Conservation (phyloP, 441 rosid species). For the Populus hybrid region DNA sequence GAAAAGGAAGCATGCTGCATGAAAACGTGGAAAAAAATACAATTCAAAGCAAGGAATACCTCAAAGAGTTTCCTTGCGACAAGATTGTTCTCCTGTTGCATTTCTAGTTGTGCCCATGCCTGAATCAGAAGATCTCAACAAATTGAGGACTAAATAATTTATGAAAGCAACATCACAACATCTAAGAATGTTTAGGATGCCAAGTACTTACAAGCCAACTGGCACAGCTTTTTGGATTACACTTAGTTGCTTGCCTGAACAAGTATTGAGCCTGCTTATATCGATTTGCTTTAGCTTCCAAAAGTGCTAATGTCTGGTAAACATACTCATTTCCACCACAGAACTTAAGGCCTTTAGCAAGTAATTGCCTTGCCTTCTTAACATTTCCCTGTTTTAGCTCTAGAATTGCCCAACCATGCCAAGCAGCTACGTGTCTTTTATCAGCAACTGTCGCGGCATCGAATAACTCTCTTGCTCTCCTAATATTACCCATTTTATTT, state of each 20-base stretch:
- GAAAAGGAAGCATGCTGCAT: background rate
- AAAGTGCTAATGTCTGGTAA: constrained; percentile 79
- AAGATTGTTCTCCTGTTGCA: constrained; percentile 68
- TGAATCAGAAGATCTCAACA: constrained; percentile 25
- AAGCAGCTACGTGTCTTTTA: constrained; percentile 82
- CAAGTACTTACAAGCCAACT: constrained; percentile 92
- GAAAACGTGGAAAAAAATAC: background rate
- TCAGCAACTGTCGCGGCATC: constrained; percentile 98
- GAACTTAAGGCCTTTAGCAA: constrained; percentile 77
- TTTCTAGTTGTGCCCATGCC: constrained; percentile 98
- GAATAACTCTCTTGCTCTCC: constrained; percentile 85
- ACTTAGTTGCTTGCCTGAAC: constrained; percentile 82
- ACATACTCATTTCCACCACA: constrained; percentile 89
- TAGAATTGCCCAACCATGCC: constrained; percentile 99
- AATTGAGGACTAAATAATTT: constrained; percentile 17
- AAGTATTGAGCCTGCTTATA: constrained; percentile 72
- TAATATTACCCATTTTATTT: constrained; percentile 69
- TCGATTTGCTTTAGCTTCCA: constrained; percentile 80
- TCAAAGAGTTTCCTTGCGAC: constrained; percentile 79
- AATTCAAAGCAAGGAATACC: constrained; percentile 39
- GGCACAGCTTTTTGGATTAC: constrained; percentile 87
- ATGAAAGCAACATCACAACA: background rate
- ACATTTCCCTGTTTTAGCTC: constrained; percentile 90
- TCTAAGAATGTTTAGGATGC: constrained; percentile 7
- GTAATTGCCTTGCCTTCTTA: constrained; percentile 89